Evolutionary conservation across 371 early-diverging fungal genomes (phyloP).

Genomic region (Synchytrium microbalum): DNA sequence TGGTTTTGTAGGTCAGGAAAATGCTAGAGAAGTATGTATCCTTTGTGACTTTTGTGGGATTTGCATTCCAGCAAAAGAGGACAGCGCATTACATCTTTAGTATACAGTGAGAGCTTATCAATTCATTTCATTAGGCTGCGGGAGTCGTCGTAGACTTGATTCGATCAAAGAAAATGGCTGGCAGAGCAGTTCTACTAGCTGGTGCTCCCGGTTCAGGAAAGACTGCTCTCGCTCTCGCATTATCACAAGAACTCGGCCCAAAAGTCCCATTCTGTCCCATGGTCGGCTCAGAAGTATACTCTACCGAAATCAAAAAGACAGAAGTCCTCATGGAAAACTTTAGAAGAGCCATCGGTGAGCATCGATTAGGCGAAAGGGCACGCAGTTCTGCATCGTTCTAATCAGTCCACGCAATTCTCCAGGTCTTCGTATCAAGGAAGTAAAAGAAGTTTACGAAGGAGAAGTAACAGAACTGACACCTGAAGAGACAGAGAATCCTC

Average conservation of each 20-base stretch:
- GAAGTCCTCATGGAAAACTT: slow-evolving; percentile 98
- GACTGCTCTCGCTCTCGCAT: slow-evolving; percentile 75
- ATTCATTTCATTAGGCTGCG: slow-evolving; percentile 81
- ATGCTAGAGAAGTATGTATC: slow-evolving; percentile 78
- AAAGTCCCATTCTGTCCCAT: slow-evolving; percentile 98
- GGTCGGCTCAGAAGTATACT: slow-evolving; percentile 97
- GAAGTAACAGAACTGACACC: slow-evolving; percentile 97
- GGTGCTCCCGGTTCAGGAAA: slow-evolving; percentile 97
- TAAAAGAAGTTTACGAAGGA: slow-evolving; percentile 98
- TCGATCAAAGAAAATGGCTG: slow-evolving; percentile 93
- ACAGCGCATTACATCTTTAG: too few relatives aligned
- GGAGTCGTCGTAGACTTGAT: slow-evolving; percentile 92
- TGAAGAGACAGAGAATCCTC: slow-evolving; percentile 90
- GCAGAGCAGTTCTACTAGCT: slow-evolving; percentile 89
- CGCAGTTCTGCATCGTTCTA: not conserved
- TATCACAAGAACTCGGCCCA: slow-evolving; percentile 92
- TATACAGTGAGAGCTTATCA: too few relatives aligned
- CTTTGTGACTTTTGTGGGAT: not conserved
- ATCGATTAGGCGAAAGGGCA: not conserved
- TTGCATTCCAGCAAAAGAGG: too few relatives aligned
- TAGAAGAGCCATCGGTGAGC: slow-evolving; percentile 83
- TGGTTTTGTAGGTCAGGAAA: slow-evolving; percentile 95
- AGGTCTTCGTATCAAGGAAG: slow-evolving; percentile 94
- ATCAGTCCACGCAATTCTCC: not conserved
- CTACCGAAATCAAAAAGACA: slow-evolving; percentile 96